Percentiles rank a stretch among this genome's conserved stretches.
These are phyloP conservation scores for Lepidium campestre DNA, from an alignment of 441 rosid species.

Conservation along the genomic window DNA sequence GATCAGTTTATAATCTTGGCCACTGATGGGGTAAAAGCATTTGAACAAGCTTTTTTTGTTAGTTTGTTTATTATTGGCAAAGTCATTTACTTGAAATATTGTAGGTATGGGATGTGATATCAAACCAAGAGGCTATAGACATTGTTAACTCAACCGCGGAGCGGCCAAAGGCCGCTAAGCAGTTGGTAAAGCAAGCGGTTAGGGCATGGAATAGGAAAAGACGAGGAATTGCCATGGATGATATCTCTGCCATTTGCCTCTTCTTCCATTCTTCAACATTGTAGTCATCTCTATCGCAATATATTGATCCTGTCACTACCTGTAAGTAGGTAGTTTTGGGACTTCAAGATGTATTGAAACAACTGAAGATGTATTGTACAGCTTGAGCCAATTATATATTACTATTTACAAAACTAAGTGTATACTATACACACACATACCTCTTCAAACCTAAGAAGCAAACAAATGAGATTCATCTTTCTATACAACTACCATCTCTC, in stretches of 20 bases:
- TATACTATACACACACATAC: neutral
- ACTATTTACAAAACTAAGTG: neutral
- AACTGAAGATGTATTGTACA: constrained; percentile 4
- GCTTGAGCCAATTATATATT: neutral
- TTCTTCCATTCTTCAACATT: constrained; percentile 55
- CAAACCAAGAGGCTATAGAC: constrained; percentile 79
- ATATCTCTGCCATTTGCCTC: constrained; percentile 89
- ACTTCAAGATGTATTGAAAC: neutral
- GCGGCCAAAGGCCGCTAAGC: constrained; percentile 62
- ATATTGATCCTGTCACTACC: constrained; percentile 16
- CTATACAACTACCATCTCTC: constrained; percentile 12
- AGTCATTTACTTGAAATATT: neutral
- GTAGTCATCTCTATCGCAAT: constrained; percentile 12
- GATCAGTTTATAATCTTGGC: constrained; percentile 86
- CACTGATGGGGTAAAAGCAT: constrained; percentile 73
- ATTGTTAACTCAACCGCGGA: constrained; percentile 53
- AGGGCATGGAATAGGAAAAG: constrained; percentile 70
- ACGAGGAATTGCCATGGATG: constrained; percentile 81
- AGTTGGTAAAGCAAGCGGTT: constrained; percentile 54
- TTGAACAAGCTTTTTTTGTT: neutral
- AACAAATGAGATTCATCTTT: neutral
- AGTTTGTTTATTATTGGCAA: neutral
- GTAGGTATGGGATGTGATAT: constrained; percentile 92
- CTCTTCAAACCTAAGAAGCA: constrained; percentile 10
- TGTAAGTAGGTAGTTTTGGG: constrained; percentile 27